A percentile compares a stretch with the other conserved stretches of the same genome.
phyloP scores from a whole-genome alignment of 176 grass and related monocot species.

The Carex myosuroides region DNA sequence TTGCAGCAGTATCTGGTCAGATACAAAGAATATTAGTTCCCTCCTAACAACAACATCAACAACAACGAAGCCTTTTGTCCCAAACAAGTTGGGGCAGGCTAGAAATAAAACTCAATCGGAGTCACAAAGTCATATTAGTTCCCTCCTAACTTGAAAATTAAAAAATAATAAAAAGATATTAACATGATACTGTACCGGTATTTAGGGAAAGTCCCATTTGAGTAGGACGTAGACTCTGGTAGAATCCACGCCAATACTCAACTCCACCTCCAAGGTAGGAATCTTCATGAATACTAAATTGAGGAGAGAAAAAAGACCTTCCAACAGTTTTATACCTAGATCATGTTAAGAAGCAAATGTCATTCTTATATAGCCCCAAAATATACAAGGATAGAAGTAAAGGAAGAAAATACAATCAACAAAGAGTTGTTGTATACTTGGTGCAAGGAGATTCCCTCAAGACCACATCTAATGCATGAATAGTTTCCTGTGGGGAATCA shows the following conservation, averaged over 20 bases:
- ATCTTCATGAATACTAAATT: conserved; percentile 19
- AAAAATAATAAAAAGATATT: background rate
- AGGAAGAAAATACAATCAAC: background rate
- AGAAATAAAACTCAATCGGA: too few species aligned
- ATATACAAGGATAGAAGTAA: background rate
- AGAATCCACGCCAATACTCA: conserved; percentile 74
- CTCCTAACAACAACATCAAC: background rate
- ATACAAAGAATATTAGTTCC: background rate
- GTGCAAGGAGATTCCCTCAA: conserved; percentile 34
- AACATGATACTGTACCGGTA: conserved; percentile 35
- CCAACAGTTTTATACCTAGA: conserved; percentile 45
- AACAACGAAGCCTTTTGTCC: too few species aligned
- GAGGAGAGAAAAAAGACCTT: conserved; percentile 66
- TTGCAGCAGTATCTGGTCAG: conserved; percentile 60
- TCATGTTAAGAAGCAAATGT: background rate
- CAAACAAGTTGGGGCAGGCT: too few species aligned
- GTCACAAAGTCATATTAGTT: too few species aligned
- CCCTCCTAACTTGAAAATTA: background rate
- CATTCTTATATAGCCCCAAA: background rate
- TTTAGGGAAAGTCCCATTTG: conserved; percentile 82
- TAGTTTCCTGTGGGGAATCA: conserved; percentile 49
- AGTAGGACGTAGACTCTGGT: conserved; percentile 63
- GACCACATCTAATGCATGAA: conserved; percentile 75
- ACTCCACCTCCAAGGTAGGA: conserved; percentile 32
- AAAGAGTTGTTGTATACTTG: conserved; percentile 17